Base-by-base conservation (phyloP, 768 basidiomycete genomes). In the Collybia mongolica region DNA sequence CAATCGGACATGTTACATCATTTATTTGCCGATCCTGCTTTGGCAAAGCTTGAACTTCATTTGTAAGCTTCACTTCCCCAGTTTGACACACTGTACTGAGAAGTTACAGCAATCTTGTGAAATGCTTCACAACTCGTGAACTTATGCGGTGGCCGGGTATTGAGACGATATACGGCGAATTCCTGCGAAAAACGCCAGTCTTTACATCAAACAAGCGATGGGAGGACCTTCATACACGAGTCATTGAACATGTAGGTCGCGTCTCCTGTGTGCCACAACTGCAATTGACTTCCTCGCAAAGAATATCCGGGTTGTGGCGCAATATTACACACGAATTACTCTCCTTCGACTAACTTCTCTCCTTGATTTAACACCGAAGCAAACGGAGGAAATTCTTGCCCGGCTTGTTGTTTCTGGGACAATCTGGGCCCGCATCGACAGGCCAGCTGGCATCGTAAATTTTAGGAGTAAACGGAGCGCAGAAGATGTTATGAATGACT, bases 61-160 rank as follows among this genome's bases (percentile, higher is more conserved):
- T 86, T 87, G 94, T 97, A 72, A 70, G 73, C 66, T 8, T 17
- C 17, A 47, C 17, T 26, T 8, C 12, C 11, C 26, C 12, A 36
- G 29, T 36, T 39, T 4, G 11, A 14, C 17, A 40, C 55, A 1
- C 37, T 36, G 39, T 39, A 42, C 53, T 66, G 19, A 63, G 39
- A 32, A 44, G 36, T 32, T 36, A n/a, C 59, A 98, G 96, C 60
- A 93, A 94, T 55, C 83, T 98, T 32, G 82, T 94, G 39, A 97
- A 97, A 73, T 93, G 89, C 55, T 98, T 98, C 66, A 85, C 85
- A 37, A 97, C 93, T 1, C 83, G 83, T 46, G 94, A 98, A 61
- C 76, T 98, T 46, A 95, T 97, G 90, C 75, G 95, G 57, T 99
- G 97, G 97, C 93, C 96, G 1, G 91, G 93, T 28, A 94, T 98